phyloP scores from a whole-genome alignment of 2,329 filamentous ascomycete genomes.

The Fusarium kyushuense region DNA sequence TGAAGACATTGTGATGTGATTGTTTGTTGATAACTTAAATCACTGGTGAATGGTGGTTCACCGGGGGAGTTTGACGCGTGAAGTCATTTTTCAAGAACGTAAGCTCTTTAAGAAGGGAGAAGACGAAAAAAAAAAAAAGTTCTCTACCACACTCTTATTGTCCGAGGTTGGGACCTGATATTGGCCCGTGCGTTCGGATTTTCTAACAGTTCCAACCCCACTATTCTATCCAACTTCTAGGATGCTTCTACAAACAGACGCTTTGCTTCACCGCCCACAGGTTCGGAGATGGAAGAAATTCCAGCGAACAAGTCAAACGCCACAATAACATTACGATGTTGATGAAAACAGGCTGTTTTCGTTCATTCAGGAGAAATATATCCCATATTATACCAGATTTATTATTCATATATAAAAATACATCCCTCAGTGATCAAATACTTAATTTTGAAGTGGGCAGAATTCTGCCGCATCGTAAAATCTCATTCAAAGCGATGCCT shows the following conservation, averaged over 20 bases:
- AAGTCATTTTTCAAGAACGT: conserved; percentile 45
- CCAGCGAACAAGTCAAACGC: conserved; percentile 41
- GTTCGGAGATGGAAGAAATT: conserved; percentile 41
- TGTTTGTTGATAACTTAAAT: conserved; percentile 33
- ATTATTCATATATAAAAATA: neutral
- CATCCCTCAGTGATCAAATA: neutral
- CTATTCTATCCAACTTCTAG: conserved; percentile 28
- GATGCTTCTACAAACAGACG: conserved; percentile 35
- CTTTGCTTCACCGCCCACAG: conserved; percentile 37
- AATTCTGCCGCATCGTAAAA: conserved; percentile 12
- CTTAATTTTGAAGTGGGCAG: neutral
- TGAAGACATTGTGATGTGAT: conserved; percentile 59
- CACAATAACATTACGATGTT: conserved; percentile 22
- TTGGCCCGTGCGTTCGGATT: conserved; percentile 44
- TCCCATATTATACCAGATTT: neutral
- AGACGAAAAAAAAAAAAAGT: conserved; percentile 50
- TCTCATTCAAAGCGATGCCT: neutral
- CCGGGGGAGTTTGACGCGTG: conserved; percentile 42
- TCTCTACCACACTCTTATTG: conserved; percentile 47
- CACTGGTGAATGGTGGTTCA: conserved; percentile 45
- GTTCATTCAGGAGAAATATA: neutral
- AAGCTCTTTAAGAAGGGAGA: conserved; percentile 44
- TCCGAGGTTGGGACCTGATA: conserved; percentile 30
- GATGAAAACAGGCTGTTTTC: neutral
- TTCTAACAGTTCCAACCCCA: conserved; percentile 38